phyloP scores from a whole-genome alignment of 768 basidiomycete genomes.

The Pleurotus pulmonarius region DNA sequence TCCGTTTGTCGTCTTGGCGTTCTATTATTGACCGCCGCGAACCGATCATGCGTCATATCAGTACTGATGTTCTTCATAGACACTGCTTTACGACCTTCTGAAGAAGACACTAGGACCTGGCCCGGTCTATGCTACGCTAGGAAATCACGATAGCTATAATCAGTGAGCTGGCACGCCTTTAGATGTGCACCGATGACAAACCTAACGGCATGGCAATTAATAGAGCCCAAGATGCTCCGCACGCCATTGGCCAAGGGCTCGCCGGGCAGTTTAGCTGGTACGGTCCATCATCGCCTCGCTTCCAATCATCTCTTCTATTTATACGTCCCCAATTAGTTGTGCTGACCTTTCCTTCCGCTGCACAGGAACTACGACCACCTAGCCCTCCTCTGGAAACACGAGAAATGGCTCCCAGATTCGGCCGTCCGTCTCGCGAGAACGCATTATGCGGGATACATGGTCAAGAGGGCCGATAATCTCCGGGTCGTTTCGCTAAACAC shows the following conservation, averaged over 20 bases:
- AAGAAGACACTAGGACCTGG: slow-evolving; percentile 57
- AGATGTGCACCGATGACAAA: too few species aligned
- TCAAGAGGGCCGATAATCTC: slow-evolving; percentile 60
- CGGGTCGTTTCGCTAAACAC: slow-evolving; percentile 75
- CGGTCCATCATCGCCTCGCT: slow-evolving; percentile 6
- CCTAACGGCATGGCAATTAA: background rate
- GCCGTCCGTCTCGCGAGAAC: slow-evolving; percentile 54
- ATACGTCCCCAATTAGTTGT: background rate
- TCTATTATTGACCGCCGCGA: background rate
- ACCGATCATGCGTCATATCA: too few species aligned
- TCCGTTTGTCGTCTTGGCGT: background rate
- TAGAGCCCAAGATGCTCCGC: slow-evolving; percentile 60
- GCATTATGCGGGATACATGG: slow-evolving; percentile 74
- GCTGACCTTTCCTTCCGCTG: background rate
- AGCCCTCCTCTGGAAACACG: slow-evolving; percentile 64
- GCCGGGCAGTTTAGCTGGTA: slow-evolving; percentile 67
- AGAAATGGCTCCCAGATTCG: slow-evolving; percentile 62
- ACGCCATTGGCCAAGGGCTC: slow-evolving; percentile 49
- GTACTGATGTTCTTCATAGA: slow-evolving; percentile 27
- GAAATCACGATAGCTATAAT: slow-evolving; percentile 76
- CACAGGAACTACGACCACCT: slow-evolving; percentile 76
- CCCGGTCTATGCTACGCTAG: slow-evolving; percentile 72
- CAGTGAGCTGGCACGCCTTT: slow-evolving; percentile 34
- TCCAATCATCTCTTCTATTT: background rate
- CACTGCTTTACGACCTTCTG: slow-evolving; percentile 64